These are phyloP conservation scores for Euclidium syriacum DNA, from an alignment of 345 rosid species.

Conservation along the genomic window DNA sequence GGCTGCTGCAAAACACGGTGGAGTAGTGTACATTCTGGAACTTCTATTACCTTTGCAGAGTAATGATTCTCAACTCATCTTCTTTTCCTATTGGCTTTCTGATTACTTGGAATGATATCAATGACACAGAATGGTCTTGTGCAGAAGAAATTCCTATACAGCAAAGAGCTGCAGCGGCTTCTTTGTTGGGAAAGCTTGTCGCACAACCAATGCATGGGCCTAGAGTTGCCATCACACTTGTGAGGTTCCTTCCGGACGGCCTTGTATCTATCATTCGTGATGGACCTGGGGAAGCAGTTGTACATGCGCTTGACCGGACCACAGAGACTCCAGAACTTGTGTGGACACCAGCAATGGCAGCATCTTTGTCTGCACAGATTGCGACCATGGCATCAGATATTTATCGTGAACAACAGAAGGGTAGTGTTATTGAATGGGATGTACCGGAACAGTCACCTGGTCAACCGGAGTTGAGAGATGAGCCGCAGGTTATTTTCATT, in stretches of 20 bases:
- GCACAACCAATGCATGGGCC: slow-evolving; percentile 99
- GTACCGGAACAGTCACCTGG: slow-evolving; percentile 92
- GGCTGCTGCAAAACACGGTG: slow-evolving; percentile 99
- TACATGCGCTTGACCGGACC: slow-evolving; percentile 82
- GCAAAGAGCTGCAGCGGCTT: slow-evolving; percentile 97
- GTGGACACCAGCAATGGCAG: slow-evolving; percentile 99
- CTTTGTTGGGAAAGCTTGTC: slow-evolving; percentile 91
- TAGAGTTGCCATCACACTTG: slow-evolving; percentile 94
- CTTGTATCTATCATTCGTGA: slow-evolving; percentile 88
- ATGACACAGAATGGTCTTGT: slow-evolving; percentile 30
- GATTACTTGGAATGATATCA: slow-evolving; percentile 11
- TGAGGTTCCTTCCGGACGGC: slow-evolving; percentile 97
- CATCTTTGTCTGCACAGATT: slow-evolving; percentile 94
- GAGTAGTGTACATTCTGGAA: slow-evolving; percentile 92
- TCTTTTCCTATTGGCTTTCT: background rate
- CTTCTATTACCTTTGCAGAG: slow-evolving; percentile 92
- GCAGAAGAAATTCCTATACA: slow-evolving; percentile 93
- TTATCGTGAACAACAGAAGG: slow-evolving; percentile 89
- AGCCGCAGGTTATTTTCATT: slow-evolving; percentile 64
- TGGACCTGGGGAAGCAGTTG: slow-evolving; percentile 98
- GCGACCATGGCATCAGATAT: slow-evolving; percentile 93
- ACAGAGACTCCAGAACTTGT: slow-evolving; percentile 98
- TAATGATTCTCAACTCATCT: slow-evolving; percentile 32
- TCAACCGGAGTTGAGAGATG: slow-evolving; percentile 89
- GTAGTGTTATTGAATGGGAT: slow-evolving; percentile 94